Base-by-base conservation (phyloP, 2,329 filamentous ascomycete genomes). In the Neofusicoccum parvum region DNA sequence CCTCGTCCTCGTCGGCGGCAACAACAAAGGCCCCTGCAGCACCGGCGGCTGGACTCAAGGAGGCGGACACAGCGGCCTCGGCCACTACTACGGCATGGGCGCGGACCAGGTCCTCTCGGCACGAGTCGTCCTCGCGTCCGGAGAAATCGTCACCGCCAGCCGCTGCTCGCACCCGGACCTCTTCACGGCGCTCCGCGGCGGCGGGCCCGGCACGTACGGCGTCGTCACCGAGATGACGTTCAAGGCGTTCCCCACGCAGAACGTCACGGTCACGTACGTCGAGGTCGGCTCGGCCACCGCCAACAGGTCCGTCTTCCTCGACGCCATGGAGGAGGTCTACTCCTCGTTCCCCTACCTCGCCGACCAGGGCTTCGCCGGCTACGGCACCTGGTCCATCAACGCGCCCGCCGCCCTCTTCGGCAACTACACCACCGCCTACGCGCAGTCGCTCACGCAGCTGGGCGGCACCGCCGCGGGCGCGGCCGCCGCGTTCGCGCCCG, bases 161-260 rank as follows among this genome's bases (percentile, higher is more conserved):
- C 63, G 70, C 12, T 71, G 68, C 7, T 48, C 73, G n/a, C 73
- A 77, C 62, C 43, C 69, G 2, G 75, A 77, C 50, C 70, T 77
- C 1, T 78, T 75, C 68, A 78, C 74, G 73, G 76, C 76, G 10
- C 67, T 78, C 1, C 69, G 67, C 10, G 73, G 72, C 6, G 76
- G 75, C 32, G 74, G 75, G 1, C 73, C 72, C 3, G 72, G 72
- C 23, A 75, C 72, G 1, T 78, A 71, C 54, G 76, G 70, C 12
- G 69, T 77, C 20, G 73, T 76, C 15, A 58, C 73, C 10, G 73
- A 73, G 2, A 51, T 75, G 51, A 78, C 75, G 3, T 68, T 74
- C 4, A 71, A 70, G 58, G 51, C 37, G 3, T 56, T 56, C 17
- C 20, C 51, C 0, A 56, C 51, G 0, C 17, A 23, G 3, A 56